Evolutionary conservation across 2,329 filamentous ascomycete genomes (phyloP).

Genomic region (Tolypocladium ovalisporum): DNA sequence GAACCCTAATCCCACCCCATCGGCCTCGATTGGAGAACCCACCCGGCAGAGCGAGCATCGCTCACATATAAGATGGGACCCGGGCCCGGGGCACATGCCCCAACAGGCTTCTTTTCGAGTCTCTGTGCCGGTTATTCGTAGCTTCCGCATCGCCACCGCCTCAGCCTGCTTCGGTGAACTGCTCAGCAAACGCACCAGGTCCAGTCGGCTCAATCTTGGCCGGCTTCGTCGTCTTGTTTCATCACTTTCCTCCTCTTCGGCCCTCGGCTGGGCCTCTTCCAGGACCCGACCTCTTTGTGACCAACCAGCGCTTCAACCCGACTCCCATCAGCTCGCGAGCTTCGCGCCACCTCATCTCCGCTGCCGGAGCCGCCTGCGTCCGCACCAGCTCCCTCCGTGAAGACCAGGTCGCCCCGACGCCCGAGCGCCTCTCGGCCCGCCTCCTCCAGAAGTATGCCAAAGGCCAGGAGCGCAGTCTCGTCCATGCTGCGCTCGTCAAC

Average conservation of each 20-base stretch:
- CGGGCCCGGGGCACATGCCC: neutral
- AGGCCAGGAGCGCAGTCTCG: conserved; percentile 64
- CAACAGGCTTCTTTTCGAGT: neutral
- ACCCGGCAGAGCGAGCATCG: neutral
- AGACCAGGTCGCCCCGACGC: conserved; percentile 56
- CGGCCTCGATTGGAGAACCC: neutral
- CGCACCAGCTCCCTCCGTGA: conserved; percentile 46
- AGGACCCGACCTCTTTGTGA: conserved; percentile 11
- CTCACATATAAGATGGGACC: neutral
- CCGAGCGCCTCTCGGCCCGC: conserved; percentile 50
- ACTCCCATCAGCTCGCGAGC: conserved; percentile 1
- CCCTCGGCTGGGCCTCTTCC: conserved; percentile 9
- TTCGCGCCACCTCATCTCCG: conserved; percentile 8
- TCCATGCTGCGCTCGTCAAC: conserved; percentile 56
- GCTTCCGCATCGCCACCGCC: neutral
- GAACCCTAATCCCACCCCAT: neutral
- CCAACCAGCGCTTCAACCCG: conserved; percentile 7
- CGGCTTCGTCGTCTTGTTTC: conserved; percentile 1
- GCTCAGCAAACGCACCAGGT: neutral
- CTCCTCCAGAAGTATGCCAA: conserved; percentile 69
- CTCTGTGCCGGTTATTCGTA: neutral
- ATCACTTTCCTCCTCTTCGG: conserved; percentile 22
- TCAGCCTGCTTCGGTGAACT: neutral
- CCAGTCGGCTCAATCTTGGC: neutral
- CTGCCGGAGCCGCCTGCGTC: neutral